phyloP scores from a whole-genome alignment of 1,284 basidiomycete species.

The Calocybe gambosa region DNA sequence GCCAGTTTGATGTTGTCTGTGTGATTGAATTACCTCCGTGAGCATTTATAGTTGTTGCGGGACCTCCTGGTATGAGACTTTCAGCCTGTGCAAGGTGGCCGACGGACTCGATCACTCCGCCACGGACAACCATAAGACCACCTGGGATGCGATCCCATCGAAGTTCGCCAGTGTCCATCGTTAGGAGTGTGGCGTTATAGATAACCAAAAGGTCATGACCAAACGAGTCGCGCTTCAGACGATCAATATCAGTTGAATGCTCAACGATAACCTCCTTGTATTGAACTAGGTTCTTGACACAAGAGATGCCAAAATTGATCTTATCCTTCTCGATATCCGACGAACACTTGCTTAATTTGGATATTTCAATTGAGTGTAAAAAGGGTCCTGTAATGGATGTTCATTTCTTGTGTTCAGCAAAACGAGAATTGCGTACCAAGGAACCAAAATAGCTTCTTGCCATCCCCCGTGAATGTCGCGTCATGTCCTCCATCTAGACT shows the following conservation, averaged over 20 bases:
- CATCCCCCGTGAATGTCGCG: conserved; percentile 55
- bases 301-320: conserved; percentile 52
- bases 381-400: conserved; percentile 44
- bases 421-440: conserved; percentile 39
- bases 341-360: conserved; percentile 42
- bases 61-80: conserved; percentile 32
- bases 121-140: conserved; percentile 45
- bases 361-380: conserved; percentile 54
- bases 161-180: conserved; percentile 50
- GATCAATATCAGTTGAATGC: conserved; percentile 54
- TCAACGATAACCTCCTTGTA: conserved; percentile 51
- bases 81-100: conserved; percentile 29
- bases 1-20: not conserved
- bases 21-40: conserved; percentile 46
- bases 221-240: conserved; percentile 48
- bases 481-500: conserved; percentile 70
- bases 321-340: conserved; percentile 40
- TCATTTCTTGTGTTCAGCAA: conserved; percentile 1
- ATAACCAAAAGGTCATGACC: conserved; percentile 39
- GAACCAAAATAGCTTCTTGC: conserved; percentile 63
- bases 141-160: conserved; percentile 42
- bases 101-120: conserved; percentile 51
- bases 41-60: conserved; percentile 48
- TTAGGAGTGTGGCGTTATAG: conserved; percentile 59
- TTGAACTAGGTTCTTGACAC: conserved; percentile 46